These are phyloP conservation scores for Pyrus hybrid DNA, from an alignment of 331 rosid genomes.

Conservation along the genomic window DNA sequence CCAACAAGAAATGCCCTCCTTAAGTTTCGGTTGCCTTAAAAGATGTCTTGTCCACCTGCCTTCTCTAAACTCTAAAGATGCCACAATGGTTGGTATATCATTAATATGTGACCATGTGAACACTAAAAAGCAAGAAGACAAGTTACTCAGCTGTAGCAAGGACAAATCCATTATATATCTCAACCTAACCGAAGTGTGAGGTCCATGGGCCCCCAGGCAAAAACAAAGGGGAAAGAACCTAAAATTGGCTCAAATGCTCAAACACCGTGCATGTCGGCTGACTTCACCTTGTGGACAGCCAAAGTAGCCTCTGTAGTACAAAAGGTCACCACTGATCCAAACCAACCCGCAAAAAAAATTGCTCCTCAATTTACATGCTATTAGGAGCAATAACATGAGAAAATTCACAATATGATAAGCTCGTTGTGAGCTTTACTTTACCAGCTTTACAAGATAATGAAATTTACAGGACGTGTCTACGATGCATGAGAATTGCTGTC, in stretches of 20 bases:
- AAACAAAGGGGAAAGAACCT: not conserved
- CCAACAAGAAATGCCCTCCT: not conserved
- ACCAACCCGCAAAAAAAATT: not conserved
- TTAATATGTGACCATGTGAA: not conserved
- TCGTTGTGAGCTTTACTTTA: not conserved
- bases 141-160: not conserved
- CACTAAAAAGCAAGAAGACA: not conserved
- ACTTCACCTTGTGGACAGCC: not conserved
- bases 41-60: not conserved
- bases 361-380: not conserved
- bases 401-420: not conserved
- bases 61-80: not conserved
- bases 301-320: not conserved
- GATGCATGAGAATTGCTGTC: not conserved
- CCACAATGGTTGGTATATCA: not conserved
- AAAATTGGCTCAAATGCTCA: not conserved
- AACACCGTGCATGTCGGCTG: not conserved
- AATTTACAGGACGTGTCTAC: not conserved
- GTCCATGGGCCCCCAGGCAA: too few relatives aligned
- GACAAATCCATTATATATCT: not conserved
- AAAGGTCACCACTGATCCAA: not conserved
- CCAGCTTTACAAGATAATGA: not conserved
- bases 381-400: not conserved
- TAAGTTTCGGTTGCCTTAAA: not conserved
- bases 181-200: too few relatives aligned